These are phyloP conservation scores for Aspergillus tamarii DNA, from an alignment of 2,329 filamentous ascomycete species.

Conservation along the genomic window DNA sequence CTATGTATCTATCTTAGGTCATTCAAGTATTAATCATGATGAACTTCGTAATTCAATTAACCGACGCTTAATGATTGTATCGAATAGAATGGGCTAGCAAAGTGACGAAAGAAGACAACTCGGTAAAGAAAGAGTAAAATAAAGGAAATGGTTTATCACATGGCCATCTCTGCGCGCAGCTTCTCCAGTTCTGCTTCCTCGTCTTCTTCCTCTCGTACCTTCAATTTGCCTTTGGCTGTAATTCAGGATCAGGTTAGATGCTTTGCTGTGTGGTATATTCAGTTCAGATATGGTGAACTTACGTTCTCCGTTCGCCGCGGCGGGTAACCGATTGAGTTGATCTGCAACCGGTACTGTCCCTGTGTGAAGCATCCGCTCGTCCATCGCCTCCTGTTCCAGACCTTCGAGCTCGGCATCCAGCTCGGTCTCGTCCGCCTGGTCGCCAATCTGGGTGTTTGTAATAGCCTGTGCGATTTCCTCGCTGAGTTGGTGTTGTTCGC, in stretches of 20 bases:
- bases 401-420: conserved; percentile 82
- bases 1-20: neutral
- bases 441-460: conserved; percentile 68
- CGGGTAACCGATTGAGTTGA: conserved; percentile 75
- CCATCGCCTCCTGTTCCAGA: conserved; percentile 88
- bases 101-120: conserved; percentile 4
- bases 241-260: neutral
- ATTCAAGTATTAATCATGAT: neutral
- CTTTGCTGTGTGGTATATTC: neutral
- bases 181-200: conserved; percentile 94
- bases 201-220: conserved; percentile 76
- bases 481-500: conserved; percentile 89
- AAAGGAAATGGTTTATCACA: conserved; percentile 57
- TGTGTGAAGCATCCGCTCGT: conserved; percentile 90
- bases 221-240: conserved; percentile 51
- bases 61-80: conserved; percentile 4
- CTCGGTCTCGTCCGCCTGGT: conserved; percentile 80
- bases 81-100: neutral
- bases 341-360: conserved; percentile 82
- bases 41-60: conserved; percentile 7
- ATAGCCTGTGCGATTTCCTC: conserved; percentile 91
- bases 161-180: conserved; percentile 95
- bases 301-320: conserved; percentile 75
- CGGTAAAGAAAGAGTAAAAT: conserved; percentile 5
- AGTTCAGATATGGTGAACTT: conserved; percentile 46